Base-by-base conservation (phyloP, 1,284 basidiomycete genomes). In the Trametes versicolor region DNA sequence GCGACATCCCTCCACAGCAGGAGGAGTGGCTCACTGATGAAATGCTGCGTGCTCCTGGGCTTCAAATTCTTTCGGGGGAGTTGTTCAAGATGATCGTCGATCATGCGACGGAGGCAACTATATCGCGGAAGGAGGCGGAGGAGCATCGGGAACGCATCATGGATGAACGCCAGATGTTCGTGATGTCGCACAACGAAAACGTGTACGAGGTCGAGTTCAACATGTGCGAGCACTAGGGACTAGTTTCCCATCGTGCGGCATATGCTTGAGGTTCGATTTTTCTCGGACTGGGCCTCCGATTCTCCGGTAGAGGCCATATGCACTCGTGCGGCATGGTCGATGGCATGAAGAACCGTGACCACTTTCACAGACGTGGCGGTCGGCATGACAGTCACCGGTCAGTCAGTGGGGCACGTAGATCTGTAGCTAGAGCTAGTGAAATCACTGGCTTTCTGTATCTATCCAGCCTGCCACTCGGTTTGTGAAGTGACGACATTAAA, bases 131-230 rank as follows among this genome's bases (percentile, higher is more conserved):
- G 39, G 47, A 66, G 47, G 68, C 68, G 21, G 58, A 66, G 53
- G 57, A 58, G 49, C 57, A 66, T 32, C 58, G 67, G 29, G 50
- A 51, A 57, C 29, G 54, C 29, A 49, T 69, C 7, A 69, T 69
- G 67, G n/a, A 62, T 45, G 67, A 69, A 52, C 60, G 67, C n/a
- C 37, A 56, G 19, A 47, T 50, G 17, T 64, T 64, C 21, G 60
- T 62, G 12, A 19, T 59, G 23, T n/a, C 25, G 37, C 59, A 62
- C 23, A 64, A 62, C 58, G 57, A 59, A 37, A 17, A 62, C 25
- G 53, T 61, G 8, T 69, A 54, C 62, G 67, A 64, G 52, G n/a
- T 57, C 17, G 59, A 64, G 39, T 69, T 69, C 55, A 69, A 66
- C 37, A 69, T 69, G 67, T 69, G 67, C 37, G 60, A 62, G 54